These are phyloP conservation scores for Phytophthora capsici DNA, from an alignment of 352 stramenopile species.

Conservation along the genomic window DNA sequence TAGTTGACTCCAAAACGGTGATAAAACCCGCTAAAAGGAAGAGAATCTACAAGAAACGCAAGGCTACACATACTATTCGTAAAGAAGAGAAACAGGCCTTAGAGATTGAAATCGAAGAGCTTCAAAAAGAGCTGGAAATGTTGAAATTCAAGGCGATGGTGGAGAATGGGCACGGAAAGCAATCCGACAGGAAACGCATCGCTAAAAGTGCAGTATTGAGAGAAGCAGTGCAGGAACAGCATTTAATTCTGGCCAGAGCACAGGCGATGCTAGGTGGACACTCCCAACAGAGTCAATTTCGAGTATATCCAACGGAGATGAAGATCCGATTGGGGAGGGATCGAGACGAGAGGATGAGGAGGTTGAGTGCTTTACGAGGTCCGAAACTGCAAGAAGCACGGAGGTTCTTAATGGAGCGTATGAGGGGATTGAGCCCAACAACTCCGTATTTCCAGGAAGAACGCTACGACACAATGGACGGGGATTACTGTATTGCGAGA, in stretches of 20 bases:
- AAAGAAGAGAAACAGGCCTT: constrained; percentile 53
- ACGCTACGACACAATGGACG: constrained; percentile 50
- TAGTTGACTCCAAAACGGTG: background rate
- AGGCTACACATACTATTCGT: constrained; percentile 48
- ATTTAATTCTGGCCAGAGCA: constrained; percentile 39
- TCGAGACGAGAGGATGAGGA: constrained; percentile 29
- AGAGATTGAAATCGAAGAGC: constrained; percentile 29
- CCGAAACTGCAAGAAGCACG: constrained; percentile 39
- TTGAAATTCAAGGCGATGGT: constrained; percentile 44
- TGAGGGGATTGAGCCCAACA: constrained; percentile 25
- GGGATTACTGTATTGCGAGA: constrained; percentile 59
- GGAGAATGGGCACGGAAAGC: constrained; percentile 14
- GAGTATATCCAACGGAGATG: constrained; percentile 43
- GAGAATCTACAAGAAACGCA: constrained; percentile 49
- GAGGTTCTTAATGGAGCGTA: constrained; percentile 45
- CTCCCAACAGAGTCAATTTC: constrained; percentile 28
- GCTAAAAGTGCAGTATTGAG: constrained; percentile 24
- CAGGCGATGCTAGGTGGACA: constrained; percentile 39
- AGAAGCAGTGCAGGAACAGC: constrained; percentile 43
- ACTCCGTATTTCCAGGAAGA: constrained; percentile 45
- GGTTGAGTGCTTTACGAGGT: constrained; percentile 33
- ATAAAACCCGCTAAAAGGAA: constrained; percentile 31
- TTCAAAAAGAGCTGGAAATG: constrained; percentile 43
- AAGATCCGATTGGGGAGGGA: constrained; percentile 43
- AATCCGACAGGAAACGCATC: constrained; percentile 18